Evolutionary conservation across 345 rosid genomes (phyloP).

Genomic region (Rhizophora apiculata): DNA sequence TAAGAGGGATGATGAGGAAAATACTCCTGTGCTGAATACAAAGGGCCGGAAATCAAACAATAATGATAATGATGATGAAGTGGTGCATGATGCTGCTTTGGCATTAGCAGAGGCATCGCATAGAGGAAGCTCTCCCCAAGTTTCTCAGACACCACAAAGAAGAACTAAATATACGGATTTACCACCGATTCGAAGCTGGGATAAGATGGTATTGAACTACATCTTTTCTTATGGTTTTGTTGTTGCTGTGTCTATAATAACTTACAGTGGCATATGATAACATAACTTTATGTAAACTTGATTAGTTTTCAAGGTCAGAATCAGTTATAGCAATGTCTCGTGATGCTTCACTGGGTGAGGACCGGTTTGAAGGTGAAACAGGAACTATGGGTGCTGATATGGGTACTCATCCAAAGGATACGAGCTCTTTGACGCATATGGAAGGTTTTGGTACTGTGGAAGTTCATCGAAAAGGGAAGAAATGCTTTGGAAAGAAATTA

Average conservation of each 20-base stretch:
- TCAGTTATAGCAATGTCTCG: conserved; percentile 38
- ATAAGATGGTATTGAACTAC: conserved; percentile 52
- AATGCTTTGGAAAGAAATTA: conserved; percentile 48
- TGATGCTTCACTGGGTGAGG: conserved; percentile 37
- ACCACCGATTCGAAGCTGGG: conserved; percentile 61
- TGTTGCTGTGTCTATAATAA: conserved; percentile 4
- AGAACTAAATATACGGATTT: conserved; percentile 40
- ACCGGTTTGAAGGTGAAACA: conserved; percentile 40
- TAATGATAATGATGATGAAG: conserved; percentile 56
- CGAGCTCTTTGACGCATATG: conserved; percentile 46
- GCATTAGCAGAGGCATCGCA: conserved; percentile 65
- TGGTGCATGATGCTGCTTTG: conserved; percentile 67
- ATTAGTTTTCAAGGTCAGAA: conserved; percentile 42
- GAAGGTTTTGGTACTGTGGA: conserved; percentile 67
- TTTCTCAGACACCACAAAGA: conserved; percentile 41
- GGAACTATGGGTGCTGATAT: conserved; percentile 36
- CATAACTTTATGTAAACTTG: conserved; percentile 17
- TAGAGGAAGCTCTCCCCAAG: conserved; percentile 63
- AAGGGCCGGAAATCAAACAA: conserved; percentile 45
- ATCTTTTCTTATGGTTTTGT: not conserved
- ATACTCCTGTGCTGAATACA: conserved; percentile 39
- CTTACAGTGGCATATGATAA: conserved; percentile 1
- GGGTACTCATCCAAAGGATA: conserved; percentile 42
- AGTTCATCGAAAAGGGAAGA: conserved; percentile 56
- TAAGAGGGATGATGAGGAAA: conserved; percentile 50